Evolutionary conservation across 139 green algal genomes (phyloP).

Genomic region (Chlorella sorokiniana): DNA sequence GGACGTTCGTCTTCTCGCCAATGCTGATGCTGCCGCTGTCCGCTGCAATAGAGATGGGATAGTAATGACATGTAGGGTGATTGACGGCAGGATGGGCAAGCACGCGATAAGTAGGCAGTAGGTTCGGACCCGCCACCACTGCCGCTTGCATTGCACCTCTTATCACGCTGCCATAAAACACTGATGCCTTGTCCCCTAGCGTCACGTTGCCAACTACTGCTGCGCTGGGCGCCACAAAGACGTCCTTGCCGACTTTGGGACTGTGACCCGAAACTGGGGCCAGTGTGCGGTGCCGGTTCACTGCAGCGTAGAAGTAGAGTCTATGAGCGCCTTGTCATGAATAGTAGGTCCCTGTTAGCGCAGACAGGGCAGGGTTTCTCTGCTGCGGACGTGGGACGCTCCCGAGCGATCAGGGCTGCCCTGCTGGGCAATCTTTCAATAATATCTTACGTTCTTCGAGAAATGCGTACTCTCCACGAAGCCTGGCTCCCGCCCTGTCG

Average conservation of each 20-base stretch:
- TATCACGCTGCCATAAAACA: conserved; percentile 93
- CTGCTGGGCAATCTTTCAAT: background rate
- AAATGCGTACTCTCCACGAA: conserved; percentile 90
- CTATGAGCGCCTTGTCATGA: no score
- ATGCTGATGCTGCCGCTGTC: conserved; percentile 86
- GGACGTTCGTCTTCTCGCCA: conserved; percentile 90
- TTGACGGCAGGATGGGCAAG: no score
- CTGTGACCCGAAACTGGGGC: conserved; percentile 67
- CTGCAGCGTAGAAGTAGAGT: conserved; percentile 50
- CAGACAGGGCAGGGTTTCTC: background rate
- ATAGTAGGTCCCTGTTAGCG: background rate
- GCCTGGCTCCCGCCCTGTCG: conserved; percentile 80
- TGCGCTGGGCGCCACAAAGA: conserved; percentile 90
- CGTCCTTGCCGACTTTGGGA: conserved; percentile 62
- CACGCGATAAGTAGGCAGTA: no score
- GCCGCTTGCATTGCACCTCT: conserved; percentile 62
- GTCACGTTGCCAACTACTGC: conserved; percentile 86
- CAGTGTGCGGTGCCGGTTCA: conserved; percentile 72
- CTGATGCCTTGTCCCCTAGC: conserved; percentile 76
- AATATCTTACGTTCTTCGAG: conserved; percentile 81
- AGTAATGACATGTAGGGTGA: no score
- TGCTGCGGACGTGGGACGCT: no score
- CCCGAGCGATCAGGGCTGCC: no score
- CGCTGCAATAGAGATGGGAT: no score
- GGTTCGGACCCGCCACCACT: conserved; percentile 19